Percentiles rank a stretch among this genome's conserved stretches.
phyloP scores from a whole-genome alignment of 805 yeast species.

The Barnettozyma wickerhamii region DNA sequence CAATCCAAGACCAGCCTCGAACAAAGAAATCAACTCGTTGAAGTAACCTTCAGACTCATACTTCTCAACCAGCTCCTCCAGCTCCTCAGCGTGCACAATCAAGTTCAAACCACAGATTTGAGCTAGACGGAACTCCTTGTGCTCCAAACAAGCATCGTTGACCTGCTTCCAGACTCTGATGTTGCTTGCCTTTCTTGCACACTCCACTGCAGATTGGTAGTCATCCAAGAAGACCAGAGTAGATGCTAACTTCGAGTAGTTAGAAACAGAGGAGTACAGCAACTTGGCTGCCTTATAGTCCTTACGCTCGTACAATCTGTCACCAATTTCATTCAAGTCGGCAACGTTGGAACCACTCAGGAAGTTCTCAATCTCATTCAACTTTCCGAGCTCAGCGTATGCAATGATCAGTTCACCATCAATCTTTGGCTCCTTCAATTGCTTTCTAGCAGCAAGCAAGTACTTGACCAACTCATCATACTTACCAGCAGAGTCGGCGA shows the following conservation, averaged over 20 bases:
- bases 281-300: slow-evolving; percentile 92
- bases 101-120: slow-evolving; percentile 98
- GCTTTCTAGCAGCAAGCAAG: slow-evolving; percentile 86
- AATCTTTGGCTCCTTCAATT: slow-evolving; percentile 84
- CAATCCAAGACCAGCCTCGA: slow-evolving; percentile 92
- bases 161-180: slow-evolving; percentile 96
- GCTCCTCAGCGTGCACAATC: slow-evolving; percentile 96
- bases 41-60: slow-evolving; percentile 91
- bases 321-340: slow-evolving; percentile 88
- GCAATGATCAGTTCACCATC: slow-evolving; percentile 90
- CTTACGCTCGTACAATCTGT: slow-evolving; percentile 71
- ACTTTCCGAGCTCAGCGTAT: slow-evolving; percentile 73
- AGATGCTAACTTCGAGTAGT: slow-evolving; percentile 95
- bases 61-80: slow-evolving; percentile 80
- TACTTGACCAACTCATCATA: slow-evolving; percentile 88
- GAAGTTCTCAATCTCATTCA: slow-evolving; percentile 79
- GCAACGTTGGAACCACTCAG: slow-evolving; percentile 90
- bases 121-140: slow-evolving; percentile 92
- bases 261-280: slow-evolving; percentile 79
- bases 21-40: slow-evolving; percentile 83
- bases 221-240: slow-evolving; percentile 89
- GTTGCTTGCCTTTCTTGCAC: slow-evolving; percentile 97
- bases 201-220: slow-evolving; percentile 95
- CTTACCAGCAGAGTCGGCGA: slow-evolving; percentile 93
- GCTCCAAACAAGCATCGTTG: slow-evolving; percentile 91